Evolutionary conservation across 106 monocot genomes (phyloP).

Genomic region (Dioscorea dumetorum): DNA sequence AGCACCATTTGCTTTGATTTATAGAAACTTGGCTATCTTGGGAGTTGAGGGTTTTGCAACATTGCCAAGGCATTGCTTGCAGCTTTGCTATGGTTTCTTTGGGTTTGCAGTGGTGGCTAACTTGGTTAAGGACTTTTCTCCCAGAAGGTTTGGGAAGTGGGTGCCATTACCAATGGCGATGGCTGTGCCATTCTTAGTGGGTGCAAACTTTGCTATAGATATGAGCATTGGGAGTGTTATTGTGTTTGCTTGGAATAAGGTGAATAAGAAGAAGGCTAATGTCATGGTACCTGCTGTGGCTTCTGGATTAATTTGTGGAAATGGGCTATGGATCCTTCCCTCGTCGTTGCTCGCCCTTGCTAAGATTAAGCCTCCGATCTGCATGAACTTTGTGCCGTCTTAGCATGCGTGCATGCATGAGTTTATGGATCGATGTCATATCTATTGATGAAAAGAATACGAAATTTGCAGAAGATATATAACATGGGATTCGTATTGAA

Average conservation of each 20-base stretch:
- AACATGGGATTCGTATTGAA: too few species aligned
- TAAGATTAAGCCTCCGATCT: slow-evolving; percentile 6
- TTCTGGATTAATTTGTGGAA: slow-evolving; percentile 3
- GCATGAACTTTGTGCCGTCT: slow-evolving; percentile 6
- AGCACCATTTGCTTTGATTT: slow-evolving; percentile 37
- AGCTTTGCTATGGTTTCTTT: slow-evolving; percentile 22
- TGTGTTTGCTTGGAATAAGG: slow-evolving; percentile 1
- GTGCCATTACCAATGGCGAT: slow-evolving; percentile 9
- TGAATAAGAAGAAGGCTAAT: slow-evolving; percentile 4
- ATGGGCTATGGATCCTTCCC: slow-evolving; percentile 1
- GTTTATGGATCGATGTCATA: too few species aligned
- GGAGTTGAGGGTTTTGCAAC: slow-evolving; percentile 25
- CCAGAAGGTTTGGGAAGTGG: background rate
- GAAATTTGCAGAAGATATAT: too few species aligned
- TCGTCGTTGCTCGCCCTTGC: background rate
- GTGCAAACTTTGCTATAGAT: slow-evolving; percentile 11
- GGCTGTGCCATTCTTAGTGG: slow-evolving; percentile 8
- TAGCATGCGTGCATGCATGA: too few species aligned
- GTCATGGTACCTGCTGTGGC: background rate
- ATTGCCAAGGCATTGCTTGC: slow-evolving; percentile 24
- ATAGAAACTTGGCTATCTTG: slow-evolving; percentile 39
- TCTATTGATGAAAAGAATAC: too few species aligned
- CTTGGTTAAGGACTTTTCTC: slow-evolving; percentile 5
- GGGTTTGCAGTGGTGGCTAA: slow-evolving; percentile 17
- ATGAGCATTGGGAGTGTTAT: slow-evolving; percentile 2